Evolutionary conservation across 2,329 filamentous ascomycete species (phyloP).

Genomic region (Fusarium ramigenum): DNA sequence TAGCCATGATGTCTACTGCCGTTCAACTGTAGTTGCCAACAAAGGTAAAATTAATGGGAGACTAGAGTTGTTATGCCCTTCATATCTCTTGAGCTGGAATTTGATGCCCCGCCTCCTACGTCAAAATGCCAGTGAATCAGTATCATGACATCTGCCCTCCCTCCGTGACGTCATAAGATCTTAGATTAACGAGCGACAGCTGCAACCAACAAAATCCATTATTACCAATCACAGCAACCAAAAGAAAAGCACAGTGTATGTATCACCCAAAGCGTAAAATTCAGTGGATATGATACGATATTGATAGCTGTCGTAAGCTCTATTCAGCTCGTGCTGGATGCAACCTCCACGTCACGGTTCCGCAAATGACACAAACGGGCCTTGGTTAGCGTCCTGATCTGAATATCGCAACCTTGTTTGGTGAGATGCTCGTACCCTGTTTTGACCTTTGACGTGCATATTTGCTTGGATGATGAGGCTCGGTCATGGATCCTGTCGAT

Average conservation of each 20-base stretch:
- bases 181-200: constrained; percentile 8
- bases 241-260: not conserved
- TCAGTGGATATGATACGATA: not conserved
- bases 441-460: constrained; percentile 5
- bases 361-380: constrained; percentile 12
- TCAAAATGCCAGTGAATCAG: constrained; percentile 23
- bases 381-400: not conserved
- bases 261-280: not conserved
- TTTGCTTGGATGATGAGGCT: constrained; percentile 13
- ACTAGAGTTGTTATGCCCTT: not conserved
- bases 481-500: constrained; percentile 24
- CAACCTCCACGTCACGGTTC: constrained; percentile 24
- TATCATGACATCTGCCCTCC: constrained; percentile 16
- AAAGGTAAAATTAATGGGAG: too few relatives aligned
- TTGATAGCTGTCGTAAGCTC: not conserved
- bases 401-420: not conserved
- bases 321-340: not conserved
- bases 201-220: not conserved
- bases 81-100: constrained; percentile 14
- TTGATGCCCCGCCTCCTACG: constrained; percentile 34
- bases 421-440: not conserved
- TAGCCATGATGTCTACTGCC: constrained; percentile 12
- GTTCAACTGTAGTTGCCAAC: not conserved
- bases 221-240: not conserved
- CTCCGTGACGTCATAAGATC: constrained; percentile 24